Evolutionary conservation across 768 basidiomycete species (phyloP).

Genomic region (Bullera alba): DNA sequence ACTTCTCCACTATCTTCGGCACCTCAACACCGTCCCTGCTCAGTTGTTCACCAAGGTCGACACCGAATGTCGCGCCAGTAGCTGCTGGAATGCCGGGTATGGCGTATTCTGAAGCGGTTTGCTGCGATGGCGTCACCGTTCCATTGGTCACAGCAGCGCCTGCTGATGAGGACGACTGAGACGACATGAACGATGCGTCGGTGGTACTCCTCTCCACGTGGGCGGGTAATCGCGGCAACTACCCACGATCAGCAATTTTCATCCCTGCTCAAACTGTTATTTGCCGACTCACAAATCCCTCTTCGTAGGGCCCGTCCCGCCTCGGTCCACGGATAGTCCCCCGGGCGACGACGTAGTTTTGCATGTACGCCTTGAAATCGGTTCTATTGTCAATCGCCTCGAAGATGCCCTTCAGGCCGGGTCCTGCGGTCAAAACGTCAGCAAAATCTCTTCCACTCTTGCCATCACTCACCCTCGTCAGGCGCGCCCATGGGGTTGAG

Average conservation of each 20-base stretch:
- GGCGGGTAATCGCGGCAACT: constrained; percentile 43
- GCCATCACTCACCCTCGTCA: constrained; percentile 39
- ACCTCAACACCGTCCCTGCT: constrained; percentile 81
- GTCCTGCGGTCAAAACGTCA: constrained; percentile 45
- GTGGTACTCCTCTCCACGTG: constrained; percentile 30
- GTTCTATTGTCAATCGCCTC: constrained; percentile 89
- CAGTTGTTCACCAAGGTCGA: constrained; percentile 91
- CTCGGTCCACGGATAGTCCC: constrained; percentile 64
- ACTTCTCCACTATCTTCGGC: constrained; percentile 78
- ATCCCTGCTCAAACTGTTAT: background rate
- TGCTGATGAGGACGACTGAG: constrained; percentile 26
- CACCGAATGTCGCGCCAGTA: constrained; percentile 70
- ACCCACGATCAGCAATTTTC: background rate
- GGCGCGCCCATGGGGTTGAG: constrained; percentile 56
- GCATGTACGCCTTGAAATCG: constrained; percentile 96
- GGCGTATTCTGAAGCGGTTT: constrained; percentile 18
- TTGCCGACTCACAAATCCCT: constrained; percentile 77
- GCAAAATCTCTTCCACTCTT: background rate
- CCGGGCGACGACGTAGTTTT: constrained; percentile 89
- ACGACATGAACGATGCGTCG: constrained; percentile 11
- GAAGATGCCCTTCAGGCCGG: constrained; percentile 75
- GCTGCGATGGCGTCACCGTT: constrained; percentile 49
- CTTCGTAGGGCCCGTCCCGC: constrained; percentile 80
- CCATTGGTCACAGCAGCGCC: constrained; percentile 8
- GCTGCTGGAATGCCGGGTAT: constrained; percentile 32